These are phyloP conservation scores for Lachnellula arida DNA, from an alignment of 2,329 filamentous ascomycete species.

Conservation along the genomic window DNA sequence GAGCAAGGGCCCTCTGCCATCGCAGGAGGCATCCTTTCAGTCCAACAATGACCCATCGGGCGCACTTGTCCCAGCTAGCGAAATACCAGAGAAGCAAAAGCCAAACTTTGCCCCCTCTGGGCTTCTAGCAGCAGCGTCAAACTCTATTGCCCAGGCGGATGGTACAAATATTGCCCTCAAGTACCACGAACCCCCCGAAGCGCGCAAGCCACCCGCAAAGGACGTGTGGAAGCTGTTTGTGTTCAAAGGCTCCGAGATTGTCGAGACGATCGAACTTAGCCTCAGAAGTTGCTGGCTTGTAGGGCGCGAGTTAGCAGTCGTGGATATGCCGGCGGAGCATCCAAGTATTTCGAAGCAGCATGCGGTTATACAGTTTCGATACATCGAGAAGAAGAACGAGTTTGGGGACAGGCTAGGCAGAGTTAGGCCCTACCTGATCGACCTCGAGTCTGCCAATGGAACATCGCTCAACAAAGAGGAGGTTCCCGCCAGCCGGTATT, in stretches of 20 bases:
- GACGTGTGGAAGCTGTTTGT: conserved; percentile 87
- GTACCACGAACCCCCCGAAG: conserved; percentile 93
- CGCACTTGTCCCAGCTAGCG: conserved; percentile 26
- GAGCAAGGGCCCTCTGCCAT: conserved; percentile 49
- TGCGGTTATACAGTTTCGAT: conserved; percentile 88
- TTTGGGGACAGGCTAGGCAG: conserved; percentile 77
- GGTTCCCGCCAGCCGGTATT: conserved; percentile 70
- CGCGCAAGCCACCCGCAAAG: conserved; percentile 75
- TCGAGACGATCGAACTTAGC: conserved; percentile 76
- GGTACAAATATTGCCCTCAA: conserved; percentile 79
- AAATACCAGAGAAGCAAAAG: conserved; percentile 69
- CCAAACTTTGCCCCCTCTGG: conserved; percentile 82
- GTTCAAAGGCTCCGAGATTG: conserved; percentile 76
- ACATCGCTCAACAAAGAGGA: conserved; percentile 74
- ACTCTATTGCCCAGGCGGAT: conserved; percentile 65
- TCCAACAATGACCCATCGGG: conserved; percentile 40
- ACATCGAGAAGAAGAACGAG: conserved; percentile 77
- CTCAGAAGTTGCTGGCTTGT: conserved; percentile 85
- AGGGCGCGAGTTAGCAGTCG: conserved; percentile 74
- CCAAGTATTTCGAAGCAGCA: conserved; percentile 95
- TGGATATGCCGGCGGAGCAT: conserved; percentile 81
- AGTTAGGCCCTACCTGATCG: conserved; percentile 85
- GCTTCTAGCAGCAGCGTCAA: conserved; percentile 80
- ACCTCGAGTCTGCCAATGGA: conserved; percentile 90
- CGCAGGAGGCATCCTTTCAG: conserved; percentile 57